Base-by-base conservation (phyloP, 2,329 filamentous ascomycete genomes). In the Stromatinia cepivora region DNA sequence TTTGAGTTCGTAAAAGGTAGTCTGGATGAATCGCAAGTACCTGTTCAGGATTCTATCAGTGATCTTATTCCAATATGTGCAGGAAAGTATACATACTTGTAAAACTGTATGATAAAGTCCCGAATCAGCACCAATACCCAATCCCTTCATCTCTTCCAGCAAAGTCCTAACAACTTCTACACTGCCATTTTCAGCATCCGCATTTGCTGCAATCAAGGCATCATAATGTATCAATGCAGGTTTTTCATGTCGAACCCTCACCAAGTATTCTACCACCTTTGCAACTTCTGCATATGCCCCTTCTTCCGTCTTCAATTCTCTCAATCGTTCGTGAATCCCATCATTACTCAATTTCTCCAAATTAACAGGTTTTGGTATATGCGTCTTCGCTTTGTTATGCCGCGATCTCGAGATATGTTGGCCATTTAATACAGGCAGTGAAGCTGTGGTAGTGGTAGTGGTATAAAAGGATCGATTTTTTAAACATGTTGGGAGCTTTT, bases 21-120 rank as follows among this genome's bases (percentile, higher is more conserved):
- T 98, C 92, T 0, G 94, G 92, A 78, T 98, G 95, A 11, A 95
- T 87, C 0, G 92, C 87, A 34, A 97, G 83, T 7, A 87, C 90
- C 83, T 91, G 28, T 59, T 31, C 34, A 53, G 13, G 22, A n/a
- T 46, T 25, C 67, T 31, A 48, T 52, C 65, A 66, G 48, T n/a
- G 20, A 39, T 8, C 10, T 52, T 39, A 9, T 20, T 17, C 31
- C 25, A 28, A 68, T 73, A 50, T 58, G 48, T 64, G n/a, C 4
- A 31, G 3, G 22, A 31, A 58, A 31, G 31, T 11, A 50, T 25
- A 73, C 81, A 36, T 77, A 90, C 88, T 79, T 88, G 87, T 52
- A 97, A 81, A 3, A 90, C 87, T 71, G 87, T 87, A 78, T 94
- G 89, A 75, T 92, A 94, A 2, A 91, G 84, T 4, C 84, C 83